These are phyloP conservation scores for Vitis cinerea DNA, from an alignment of 164 flowering plant species.

Conservation along the genomic window DNA sequence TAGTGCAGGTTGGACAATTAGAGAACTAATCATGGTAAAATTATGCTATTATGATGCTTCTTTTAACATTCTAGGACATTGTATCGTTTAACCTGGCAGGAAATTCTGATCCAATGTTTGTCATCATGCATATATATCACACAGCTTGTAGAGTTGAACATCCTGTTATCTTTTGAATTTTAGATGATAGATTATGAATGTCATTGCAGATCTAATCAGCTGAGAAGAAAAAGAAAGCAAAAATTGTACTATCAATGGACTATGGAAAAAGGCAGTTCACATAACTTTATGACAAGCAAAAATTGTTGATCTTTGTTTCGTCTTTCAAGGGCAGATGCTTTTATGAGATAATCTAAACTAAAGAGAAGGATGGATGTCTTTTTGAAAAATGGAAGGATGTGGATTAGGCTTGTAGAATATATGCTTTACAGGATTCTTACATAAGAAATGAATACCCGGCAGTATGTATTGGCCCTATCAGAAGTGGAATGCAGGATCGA, in stretches of 20 bases:
- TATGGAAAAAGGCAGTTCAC: neutral
- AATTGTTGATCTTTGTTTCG: neutral
- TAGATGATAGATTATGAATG: too few relatives aligned
- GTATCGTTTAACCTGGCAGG: too few relatives aligned
- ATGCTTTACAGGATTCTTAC: slow-evolving; percentile 14
- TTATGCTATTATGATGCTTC: too few relatives aligned
- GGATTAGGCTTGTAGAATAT: neutral
- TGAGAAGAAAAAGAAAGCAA: neutral
- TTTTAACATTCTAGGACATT: too few relatives aligned
- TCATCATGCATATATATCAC: too few relatives aligned
- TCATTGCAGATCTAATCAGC: too few relatives aligned
- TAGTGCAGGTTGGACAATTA: too few relatives aligned
- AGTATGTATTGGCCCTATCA: slow-evolving; percentile 11
- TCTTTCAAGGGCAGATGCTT: neutral
- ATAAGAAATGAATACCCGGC: slow-evolving; percentile 10
- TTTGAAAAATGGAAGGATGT: neutral
- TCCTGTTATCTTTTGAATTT: too few relatives aligned
- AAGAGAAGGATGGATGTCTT: neutral
- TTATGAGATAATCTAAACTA: neutral
- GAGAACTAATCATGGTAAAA: too few relatives aligned
- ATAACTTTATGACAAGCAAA: neutral
- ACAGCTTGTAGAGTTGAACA: too few relatives aligned
- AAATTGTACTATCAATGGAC: neutral
- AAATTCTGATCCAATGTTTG: too few relatives aligned
- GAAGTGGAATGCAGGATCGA: slow-evolving; percentile 41